These are phyloP conservation scores for Phlebopus sp. DNA, from an alignment of 1,284 basidiomycete species.

Conservation along the genomic window DNA sequence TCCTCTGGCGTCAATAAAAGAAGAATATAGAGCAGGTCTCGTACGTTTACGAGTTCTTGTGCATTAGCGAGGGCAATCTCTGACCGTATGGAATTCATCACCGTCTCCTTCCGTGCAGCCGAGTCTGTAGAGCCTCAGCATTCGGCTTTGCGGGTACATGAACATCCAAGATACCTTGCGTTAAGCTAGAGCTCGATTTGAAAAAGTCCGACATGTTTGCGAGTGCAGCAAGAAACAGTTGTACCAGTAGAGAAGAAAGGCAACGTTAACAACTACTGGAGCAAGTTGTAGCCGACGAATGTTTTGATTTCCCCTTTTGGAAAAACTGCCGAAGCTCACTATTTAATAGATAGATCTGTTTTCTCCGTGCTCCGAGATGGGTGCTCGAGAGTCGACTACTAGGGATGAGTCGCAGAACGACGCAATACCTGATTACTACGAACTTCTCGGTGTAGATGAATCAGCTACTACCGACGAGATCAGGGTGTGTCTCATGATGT, in stretches of 20 bases:
- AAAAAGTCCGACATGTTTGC: constrained; percentile 50
- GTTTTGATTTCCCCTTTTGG: too few species aligned
- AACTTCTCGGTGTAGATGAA: constrained; percentile 76
- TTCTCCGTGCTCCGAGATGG: constrained; percentile 52
- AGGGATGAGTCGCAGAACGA: constrained; percentile 32
- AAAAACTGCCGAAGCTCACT: background rate
- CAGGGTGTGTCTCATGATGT: constrained; percentile 50
- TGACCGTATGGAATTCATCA: constrained; percentile 67
- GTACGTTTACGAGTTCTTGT: constrained; percentile 78
- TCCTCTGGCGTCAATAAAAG: background rate
- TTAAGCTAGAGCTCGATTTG: constrained; percentile 34
- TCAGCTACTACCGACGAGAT: constrained; percentile 85
- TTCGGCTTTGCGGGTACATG: background rate
- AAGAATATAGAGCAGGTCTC: background rate
- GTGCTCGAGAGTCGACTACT: constrained; percentile 62
- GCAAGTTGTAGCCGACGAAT: constrained; percentile 1
- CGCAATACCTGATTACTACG: constrained; percentile 67
- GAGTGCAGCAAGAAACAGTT: constrained; percentile 10
- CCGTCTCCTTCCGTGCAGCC: constrained; percentile 60
- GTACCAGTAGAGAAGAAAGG: background rate
- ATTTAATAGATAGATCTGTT: too few species aligned
- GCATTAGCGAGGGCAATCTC: constrained; percentile 75
- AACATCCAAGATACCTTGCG: constrained; percentile 30
- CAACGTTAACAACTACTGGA: background rate
- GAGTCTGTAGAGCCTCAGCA: constrained; percentile 41